Evolutionary conservation across 352 stramenopile genomes (phyloP).

Genomic region (Phytophthora niederhauseri): DNA sequence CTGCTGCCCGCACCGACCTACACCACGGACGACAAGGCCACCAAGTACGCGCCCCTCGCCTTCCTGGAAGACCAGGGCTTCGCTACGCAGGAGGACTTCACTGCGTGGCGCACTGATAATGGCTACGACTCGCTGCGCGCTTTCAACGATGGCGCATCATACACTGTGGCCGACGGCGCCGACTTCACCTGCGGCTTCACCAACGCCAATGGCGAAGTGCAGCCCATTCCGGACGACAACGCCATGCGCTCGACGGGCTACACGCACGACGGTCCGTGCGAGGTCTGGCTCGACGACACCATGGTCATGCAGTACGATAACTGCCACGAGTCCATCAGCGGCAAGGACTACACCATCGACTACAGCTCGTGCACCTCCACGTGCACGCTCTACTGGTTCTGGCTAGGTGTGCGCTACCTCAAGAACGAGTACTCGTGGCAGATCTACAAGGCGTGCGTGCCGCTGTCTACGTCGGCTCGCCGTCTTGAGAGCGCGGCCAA

Average conservation of each 20-base stretch:
- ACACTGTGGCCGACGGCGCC: conserved; percentile 39
- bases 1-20: conserved; percentile 46
- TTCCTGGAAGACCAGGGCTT: conserved; percentile 58
- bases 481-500: conserved; percentile 28
- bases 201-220: conserved; percentile 26
- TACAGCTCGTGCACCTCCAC: conserved; percentile 44
- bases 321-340: conserved; percentile 41
- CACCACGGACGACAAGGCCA: conserved; percentile 38
- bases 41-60: conserved; percentile 48
- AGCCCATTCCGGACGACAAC: conserved; percentile 40
- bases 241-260: conserved; percentile 53
- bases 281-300: conserved; percentile 51
- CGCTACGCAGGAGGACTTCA: conserved; percentile 49
- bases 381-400: conserved; percentile 52
- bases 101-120: conserved; percentile 40
- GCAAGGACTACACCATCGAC: conserved; percentile 44
- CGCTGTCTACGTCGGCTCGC: conserved; percentile 25
- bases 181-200: conserved; percentile 48
- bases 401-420: conserved; percentile 46
- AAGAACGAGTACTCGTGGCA: conserved; percentile 63
- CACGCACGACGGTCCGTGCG: conserved; percentile 52
- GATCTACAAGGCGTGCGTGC: conserved; percentile 61
- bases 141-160: conserved; percentile 48
- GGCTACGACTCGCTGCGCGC: conserved; percentile 47
- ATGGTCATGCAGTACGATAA: conserved; percentile 42